Base-by-base conservation (phyloP, 2,329 filamentous ascomycete species). In the Lachnellula cervina region DNA sequence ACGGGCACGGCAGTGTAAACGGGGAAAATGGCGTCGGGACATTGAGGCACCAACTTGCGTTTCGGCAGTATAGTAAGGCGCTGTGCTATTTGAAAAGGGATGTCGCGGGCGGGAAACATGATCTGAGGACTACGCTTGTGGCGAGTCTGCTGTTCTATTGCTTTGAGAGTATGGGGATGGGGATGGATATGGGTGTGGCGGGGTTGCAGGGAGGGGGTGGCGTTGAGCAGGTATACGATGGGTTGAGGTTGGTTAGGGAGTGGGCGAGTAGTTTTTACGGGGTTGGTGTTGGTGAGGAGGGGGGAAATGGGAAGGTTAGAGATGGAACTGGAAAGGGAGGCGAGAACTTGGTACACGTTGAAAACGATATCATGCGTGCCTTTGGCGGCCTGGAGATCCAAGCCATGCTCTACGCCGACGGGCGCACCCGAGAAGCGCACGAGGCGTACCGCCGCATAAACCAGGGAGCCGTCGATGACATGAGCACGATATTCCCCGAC, bases 1-100 rank as follows among this genome's bases (percentile, higher is more conserved):
- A 23, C 21, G 21, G 21, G 21, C 21, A 23, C 9, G 28, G 9
- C 28, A 11, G 13, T 32, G 9, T 32, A 4, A 32, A 13, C 9
- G 28, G 28, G 9, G 28, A 32, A 32, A 58, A 48, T 32, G 58
- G 58, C 14, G 51, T 64, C 11, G 62, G 61, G 16, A 63, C 58
- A 0, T 51, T 63, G 17, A 51, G 54, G 35, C 62, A 64, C 42
- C 59, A 60, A 40, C 54, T 54, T 17, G 61, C 59, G 4, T 62
- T 60, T 40, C 54, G 57, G n/a, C 58, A 64, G 40, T 65, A 65
- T 37, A 59, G 55, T 19, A 61, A 64, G 48, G 51, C 60, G 16
- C 48, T 54, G 13, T 64, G 49, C 46, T 50, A 63, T 14, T 54
- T 62, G 4, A 51, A 58, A 21, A 48, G 61, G 37, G 56, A 63